Percentiles rank a stretch among this genome's conserved stretches.
Evolutionary conservation across 2,329 filamentous ascomycete species (phyloP).

Genomic region (Colletotrichum tanaceti): DNA sequence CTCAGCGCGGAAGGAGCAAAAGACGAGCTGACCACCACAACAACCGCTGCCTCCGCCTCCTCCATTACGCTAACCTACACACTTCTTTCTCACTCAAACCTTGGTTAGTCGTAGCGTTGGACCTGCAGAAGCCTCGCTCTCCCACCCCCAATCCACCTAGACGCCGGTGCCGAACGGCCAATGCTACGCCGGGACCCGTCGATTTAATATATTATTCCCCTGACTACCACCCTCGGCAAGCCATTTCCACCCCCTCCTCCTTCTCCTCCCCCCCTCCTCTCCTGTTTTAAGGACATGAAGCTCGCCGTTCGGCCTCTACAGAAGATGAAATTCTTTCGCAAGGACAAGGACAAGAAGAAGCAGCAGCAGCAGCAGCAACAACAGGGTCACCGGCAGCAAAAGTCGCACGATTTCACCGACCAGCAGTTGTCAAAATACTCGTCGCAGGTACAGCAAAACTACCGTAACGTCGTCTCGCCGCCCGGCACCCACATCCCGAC

Average conservation of each 20-base stretch:
- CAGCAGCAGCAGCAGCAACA: slow-evolving; percentile 32
- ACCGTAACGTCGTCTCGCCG: slow-evolving; percentile 32
- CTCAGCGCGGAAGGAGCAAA: slow-evolving; percentile 8
- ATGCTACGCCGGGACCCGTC: slow-evolving; percentile 33
- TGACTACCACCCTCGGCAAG: slow-evolving; percentile 25
- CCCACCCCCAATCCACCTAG: slow-evolving; percentile 27
- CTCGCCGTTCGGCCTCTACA: slow-evolving; percentile 39
- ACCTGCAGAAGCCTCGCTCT: slow-evolving; percentile 33
- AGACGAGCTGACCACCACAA: slow-evolving; percentile 8
- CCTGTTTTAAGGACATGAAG: slow-evolving; percentile 31
- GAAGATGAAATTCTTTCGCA: slow-evolving; percentile 39
- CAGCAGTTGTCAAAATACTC: slow-evolving; percentile 37
- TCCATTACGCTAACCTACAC: not conserved
- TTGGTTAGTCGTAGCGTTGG: slow-evolving; percentile 31
- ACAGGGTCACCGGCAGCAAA: slow-evolving; percentile 21
- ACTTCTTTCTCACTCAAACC: slow-evolving; percentile 20
- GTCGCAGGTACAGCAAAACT: slow-evolving; percentile 37
- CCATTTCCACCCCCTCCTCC: not conserved
- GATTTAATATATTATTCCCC: slow-evolving; percentile 38
- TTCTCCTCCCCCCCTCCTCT: not conserved
- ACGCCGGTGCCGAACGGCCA: slow-evolving; percentile 31
- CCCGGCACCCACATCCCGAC: slow-evolving; percentile 52
- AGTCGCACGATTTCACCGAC: slow-evolving; percentile 31
- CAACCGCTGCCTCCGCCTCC: too few species aligned
- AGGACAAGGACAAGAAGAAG: slow-evolving; percentile 42